Base-by-base conservation (phyloP, 1,284 basidiomycete genomes). In the Malassezia vespertilionis region DNA sequence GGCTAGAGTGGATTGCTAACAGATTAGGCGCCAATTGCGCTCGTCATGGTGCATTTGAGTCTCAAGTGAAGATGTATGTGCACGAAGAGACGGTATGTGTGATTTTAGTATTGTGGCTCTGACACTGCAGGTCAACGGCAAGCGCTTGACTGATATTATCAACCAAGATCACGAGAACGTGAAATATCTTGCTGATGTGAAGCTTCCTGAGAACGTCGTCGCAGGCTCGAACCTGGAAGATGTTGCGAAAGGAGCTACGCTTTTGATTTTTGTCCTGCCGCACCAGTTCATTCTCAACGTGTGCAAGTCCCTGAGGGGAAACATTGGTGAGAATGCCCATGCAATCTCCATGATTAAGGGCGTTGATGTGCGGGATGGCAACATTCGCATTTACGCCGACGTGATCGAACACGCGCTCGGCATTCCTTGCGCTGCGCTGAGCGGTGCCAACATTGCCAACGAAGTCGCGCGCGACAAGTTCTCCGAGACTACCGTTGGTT, bases 401-500 rank as follows among this genome's bases (percentile, higher is more conserved):
- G 69, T 79, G 24, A 79, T 80, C 55, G 73, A 77, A 60, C 67
- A 72, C 26, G 72, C 74, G 53, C 69, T 79, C 28, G 72, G 72
- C 12, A 73, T 75, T 26, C 72, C 74, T 8, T 77, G 75, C 54
- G 74, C 74, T 1, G 77, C 78, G 2, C 61, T 79, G 3, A 75
- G 73, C 28, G 78, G 78, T 5, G 77, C 78, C 26, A 79, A 79
- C 69, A 78, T 79, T 42, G 78, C 78, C 27, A 73, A 78, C 48
- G 78, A 79, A 59, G 76, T 76, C 17, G 75, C 76, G 1, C 69
- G 62, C 40, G 76, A 74, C 50, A 66, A 71, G 52, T 77, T 76
- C 55, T 72, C 72, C 18, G 77, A 79, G 65, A 79, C 77, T 7
- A 79, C 77, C 2, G 74, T 79, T 53, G 77, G 77, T 1, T 78